A percentile compares a stretch with the other conserved stretches of the same genome.
Evolutionary conservation across 73 alveolate species (phyloP).

Genomic region (Paramecium octaurelia): DNA sequence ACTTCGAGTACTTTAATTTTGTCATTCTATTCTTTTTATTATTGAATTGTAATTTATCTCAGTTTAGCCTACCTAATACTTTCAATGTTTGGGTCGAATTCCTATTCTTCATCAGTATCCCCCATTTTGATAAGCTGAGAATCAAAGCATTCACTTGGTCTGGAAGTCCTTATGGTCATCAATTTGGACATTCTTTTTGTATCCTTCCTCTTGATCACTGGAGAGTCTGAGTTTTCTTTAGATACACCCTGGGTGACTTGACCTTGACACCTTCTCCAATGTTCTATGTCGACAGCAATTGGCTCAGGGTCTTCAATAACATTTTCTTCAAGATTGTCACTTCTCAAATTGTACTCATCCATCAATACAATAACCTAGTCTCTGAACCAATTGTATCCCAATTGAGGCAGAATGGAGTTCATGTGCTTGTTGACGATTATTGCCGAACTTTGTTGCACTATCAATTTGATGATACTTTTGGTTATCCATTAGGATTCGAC

Average conservation of each 20-base stretch:
- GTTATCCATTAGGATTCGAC: not conserved
- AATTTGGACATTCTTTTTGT: not conserved
- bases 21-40: constrained; percentile 14
- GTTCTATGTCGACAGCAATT: not conserved
- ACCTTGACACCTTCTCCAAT: not conserved
- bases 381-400: not conserved
- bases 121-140: not conserved
- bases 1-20: constrained; percentile 29
- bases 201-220: not conserved
- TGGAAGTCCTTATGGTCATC: not conserved
- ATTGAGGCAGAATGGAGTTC: not conserved
- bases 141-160: not conserved
- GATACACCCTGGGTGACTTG: not conserved
- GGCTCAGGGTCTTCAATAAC: not conserved
- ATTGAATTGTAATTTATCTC: not conserved
- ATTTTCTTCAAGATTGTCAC: not conserved
- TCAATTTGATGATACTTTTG: not conserved
- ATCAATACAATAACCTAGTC: not conserved
- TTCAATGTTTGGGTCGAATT: not conserved
- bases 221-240: not conserved
- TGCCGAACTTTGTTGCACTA: not conserved
- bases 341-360: not conserved
- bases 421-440: not conserved
- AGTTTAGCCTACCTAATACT: constrained; percentile 25
- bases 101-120: not conserved